phyloP scores from a whole-genome alignment of 495 filamentous ascomycete genomes.

The Aspergillus sparsus region DNA sequence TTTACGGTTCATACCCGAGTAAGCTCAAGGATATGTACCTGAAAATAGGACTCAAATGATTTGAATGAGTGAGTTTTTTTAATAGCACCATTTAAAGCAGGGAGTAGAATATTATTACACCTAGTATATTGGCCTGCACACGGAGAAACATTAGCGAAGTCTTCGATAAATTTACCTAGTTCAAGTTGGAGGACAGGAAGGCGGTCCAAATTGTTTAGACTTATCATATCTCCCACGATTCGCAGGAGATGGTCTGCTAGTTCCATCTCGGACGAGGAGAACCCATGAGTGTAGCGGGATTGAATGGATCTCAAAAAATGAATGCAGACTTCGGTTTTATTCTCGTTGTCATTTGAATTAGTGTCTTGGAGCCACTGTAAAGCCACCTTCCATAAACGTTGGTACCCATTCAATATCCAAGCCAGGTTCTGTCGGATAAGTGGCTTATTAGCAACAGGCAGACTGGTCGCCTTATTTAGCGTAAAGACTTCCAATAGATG shows the following conservation, averaged over 20 bases:
- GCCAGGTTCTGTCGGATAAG: slow-evolving; percentile 36
- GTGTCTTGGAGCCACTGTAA: slow-evolving; percentile 31
- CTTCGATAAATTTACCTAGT: slow-evolving; percentile 33
- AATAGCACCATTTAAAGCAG: slow-evolving; percentile 30
- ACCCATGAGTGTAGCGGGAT: slow-evolving; percentile 20
- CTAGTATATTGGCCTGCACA: slow-evolving; percentile 17
- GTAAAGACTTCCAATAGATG: slow-evolving; percentile 37
- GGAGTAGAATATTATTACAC: slow-evolving; percentile 29
- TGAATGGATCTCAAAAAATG: slow-evolving; percentile 31
- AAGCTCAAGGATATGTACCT: slow-evolving; percentile 26
- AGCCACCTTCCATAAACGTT: slow-evolving; percentile 37
- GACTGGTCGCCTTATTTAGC: slow-evolving; percentile 10
- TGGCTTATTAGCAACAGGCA: slow-evolving; percentile 14
- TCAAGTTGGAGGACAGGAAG: slow-evolving; percentile 30
- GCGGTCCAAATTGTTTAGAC: slow-evolving; percentile 20
- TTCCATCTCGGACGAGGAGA: slow-evolving; percentile 29
- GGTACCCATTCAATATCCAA: slow-evolving; percentile 40
- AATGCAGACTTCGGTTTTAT: slow-evolving; percentile 24
- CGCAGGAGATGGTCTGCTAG: slow-evolving; percentile 33
- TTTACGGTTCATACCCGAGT: neutral
- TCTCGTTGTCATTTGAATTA: slow-evolving; percentile 17
- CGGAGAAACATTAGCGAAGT: slow-evolving; percentile 15
- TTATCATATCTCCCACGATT: slow-evolving; percentile 34
- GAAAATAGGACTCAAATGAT: slow-evolving; percentile 29
- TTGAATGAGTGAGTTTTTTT: slow-evolving; percentile 17